Base-by-base conservation (phyloP, 257 asterid species). In the Plantago major region DNA sequence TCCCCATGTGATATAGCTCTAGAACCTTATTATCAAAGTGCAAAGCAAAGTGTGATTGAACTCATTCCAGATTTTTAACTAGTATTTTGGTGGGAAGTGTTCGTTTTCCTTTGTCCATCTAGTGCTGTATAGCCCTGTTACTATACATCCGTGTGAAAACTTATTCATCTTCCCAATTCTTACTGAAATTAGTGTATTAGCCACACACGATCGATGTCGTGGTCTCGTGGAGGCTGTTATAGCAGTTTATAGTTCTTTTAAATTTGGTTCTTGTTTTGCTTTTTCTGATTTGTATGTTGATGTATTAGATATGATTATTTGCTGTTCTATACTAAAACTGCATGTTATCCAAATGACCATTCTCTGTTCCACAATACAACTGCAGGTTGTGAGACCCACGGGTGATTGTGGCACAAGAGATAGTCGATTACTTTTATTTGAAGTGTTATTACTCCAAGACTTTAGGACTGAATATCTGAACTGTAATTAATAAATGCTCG, bases 361-460 rank as follows among this genome's bases (percentile, higher is more conserved):
- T 67, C 65, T 73, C 58, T 81, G 77, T 78, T 81, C 81, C 79
- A 63, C 76, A 70, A 73, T 81, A 73, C 77, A 37, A 75, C 83
- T 85, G 92, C 95, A 88, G 96, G 92, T 79, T 75, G 75, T 76
- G 78, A 83, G 83, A 85, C 72, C 74, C 89, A 67, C 50, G 62
- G 88, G 74, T 82, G 89, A 73, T 73, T 74, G 77, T 83, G 86
- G 90, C 76, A 70, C 87, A 74, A 81, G 81, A 67, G 63, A 64
- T 74, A 74, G 63, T 47, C 78, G 73, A 62, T 78, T 71, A 50
- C 59, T 78, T 79, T 75, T 78, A 67, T 79, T 70, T 80, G 80
- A 78, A 68, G 85, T 83, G 77, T 74, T 59, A 68, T 65, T 66
- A 63, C 72, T 67, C 66, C 79, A 30, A 67, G 72, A 62, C 65